Conservation (phyloP, 306 rosid genomes). For the Hippophae gyantsensis region DNA sequence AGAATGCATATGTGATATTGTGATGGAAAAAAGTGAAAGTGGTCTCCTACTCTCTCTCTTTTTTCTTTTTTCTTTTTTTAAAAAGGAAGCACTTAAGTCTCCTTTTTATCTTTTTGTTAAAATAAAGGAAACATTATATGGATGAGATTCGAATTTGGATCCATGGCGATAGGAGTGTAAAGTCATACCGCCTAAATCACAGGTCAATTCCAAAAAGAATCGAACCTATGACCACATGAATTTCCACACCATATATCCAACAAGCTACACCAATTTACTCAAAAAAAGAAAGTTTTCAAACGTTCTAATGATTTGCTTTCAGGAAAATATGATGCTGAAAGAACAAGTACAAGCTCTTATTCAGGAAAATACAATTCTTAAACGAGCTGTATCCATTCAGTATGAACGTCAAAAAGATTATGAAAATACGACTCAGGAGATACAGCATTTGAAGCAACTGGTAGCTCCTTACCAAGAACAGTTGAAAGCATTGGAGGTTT, state of each 20-base stretch:
- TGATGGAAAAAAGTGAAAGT: not conserved
- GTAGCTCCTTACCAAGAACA: slow-evolving; percentile 76
- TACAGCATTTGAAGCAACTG: slow-evolving; percentile 63
- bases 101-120: too few species aligned
- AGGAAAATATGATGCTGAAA: slow-evolving; percentile 70
- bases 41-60: not conserved
- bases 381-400: slow-evolving; percentile 69
- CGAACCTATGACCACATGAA: too few species aligned
- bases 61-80: not conserved
- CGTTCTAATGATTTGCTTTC: not conserved
- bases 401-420: slow-evolving; percentile 65
- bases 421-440: slow-evolving; percentile 54
- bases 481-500: slow-evolving; percentile 68
- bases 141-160: too few species aligned
- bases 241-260: too few species aligned
- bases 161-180: too few species aligned
- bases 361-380: slow-evolving; percentile 64
- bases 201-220: too few species aligned
- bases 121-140: too few species aligned
- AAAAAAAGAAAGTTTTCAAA: not conserved
- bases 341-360: slow-evolving; percentile 64
- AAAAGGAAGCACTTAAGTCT: not conserved
- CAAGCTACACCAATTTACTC: too few species aligned
- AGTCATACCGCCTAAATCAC: too few species aligned
- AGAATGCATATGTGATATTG: not conserved